A percentile compares a stretch with the other conserved stretches of the same genome.
Evolutionary conservation across 2,329 filamentous ascomycete species (phyloP).

Genomic region (Pseudocercospora pini-densiflorae): DNA sequence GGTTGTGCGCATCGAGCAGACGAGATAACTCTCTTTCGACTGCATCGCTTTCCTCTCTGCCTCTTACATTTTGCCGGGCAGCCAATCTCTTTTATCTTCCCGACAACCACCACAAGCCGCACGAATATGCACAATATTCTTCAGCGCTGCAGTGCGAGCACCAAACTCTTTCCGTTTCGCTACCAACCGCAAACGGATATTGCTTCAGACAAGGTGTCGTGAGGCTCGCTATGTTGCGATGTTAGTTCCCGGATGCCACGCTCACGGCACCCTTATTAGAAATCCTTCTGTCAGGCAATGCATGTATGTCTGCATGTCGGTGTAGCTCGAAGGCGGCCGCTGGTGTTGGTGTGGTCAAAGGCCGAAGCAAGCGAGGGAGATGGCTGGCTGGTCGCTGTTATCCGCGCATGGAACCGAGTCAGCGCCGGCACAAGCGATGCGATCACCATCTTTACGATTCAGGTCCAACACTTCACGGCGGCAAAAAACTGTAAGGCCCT

Average conservation of each 20-base stretch:
- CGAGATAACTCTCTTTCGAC: constrained; percentile 9
- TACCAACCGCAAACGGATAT: constrained; percentile 6
- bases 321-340: not conserved
- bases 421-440: constrained; percentile 8
- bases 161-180: constrained; percentile 1
- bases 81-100: constrained; percentile 1
- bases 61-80: not conserved
- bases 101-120: constrained; percentile 12
- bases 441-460: constrained; percentile 4
- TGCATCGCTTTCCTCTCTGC: not conserved
- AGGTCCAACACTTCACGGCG: constrained; percentile 1
- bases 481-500: not conserved
- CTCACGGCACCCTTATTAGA: constrained; percentile 3
- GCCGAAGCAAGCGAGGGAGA: not conserved
- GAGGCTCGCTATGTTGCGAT: not conserved
- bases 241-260: constrained; percentile 2
- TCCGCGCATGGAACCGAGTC: constrained; percentile 7
- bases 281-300: constrained; percentile 2
- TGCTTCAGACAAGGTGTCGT: constrained; percentile 5
- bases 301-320: not conserved
- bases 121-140: constrained; percentile 23
- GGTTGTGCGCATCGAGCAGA: not conserved
- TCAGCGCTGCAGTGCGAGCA: constrained; percentile 15
- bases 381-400: constrained; percentile 9
- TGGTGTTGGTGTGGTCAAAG: not conserved